These are phyloP conservation scores for Penicillium sp. DNA, from an alignment of 2,329 filamentous ascomycete genomes.

Conservation along the genomic window DNA sequence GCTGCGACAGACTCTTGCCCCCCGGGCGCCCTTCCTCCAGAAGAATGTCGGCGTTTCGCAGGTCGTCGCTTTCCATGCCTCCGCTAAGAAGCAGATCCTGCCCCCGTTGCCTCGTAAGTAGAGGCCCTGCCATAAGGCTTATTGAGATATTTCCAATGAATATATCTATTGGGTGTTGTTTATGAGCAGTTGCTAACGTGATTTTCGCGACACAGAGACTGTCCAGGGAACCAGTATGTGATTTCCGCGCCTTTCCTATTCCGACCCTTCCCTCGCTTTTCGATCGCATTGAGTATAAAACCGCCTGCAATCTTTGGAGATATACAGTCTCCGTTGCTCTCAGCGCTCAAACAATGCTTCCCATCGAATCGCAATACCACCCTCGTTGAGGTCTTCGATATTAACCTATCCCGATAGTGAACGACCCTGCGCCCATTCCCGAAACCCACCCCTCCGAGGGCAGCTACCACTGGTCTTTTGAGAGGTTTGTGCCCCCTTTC, in stretches of 20 bases:
- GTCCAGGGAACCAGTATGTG: conserved; percentile 71
- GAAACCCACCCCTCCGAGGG: conserved; percentile 73
- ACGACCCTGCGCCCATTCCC: conserved; percentile 79
- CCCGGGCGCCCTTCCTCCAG: conserved; percentile 35
- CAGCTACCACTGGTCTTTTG: conserved; percentile 98
- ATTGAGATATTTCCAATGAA: background rate
- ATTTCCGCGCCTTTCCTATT: conserved; percentile 5
- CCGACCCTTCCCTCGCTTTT: conserved; percentile 2
- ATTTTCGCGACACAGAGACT: conserved; percentile 54
- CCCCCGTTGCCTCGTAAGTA: conserved; percentile 80
- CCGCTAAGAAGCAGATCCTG: conserved; percentile 70
- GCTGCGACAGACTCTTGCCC: conserved; percentile 38
- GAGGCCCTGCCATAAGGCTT: background rate
- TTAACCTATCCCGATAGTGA: conserved; percentile 56
- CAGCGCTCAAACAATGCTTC: background rate
- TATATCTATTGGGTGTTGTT: background rate
- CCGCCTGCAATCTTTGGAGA: background rate
- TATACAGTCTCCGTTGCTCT: background rate
- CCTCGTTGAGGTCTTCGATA: conserved; percentile 1
- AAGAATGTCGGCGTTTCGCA: conserved; percentile 45
- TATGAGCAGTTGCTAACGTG: conserved; percentile 44
- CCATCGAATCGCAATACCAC: background rate
- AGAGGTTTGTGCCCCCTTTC: conserved; percentile 54
- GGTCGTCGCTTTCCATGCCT: conserved; percentile 83
- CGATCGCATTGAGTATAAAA: background rate